Conservation (phyloP, 306 rosid species). For the Corylus avellana region DNA sequence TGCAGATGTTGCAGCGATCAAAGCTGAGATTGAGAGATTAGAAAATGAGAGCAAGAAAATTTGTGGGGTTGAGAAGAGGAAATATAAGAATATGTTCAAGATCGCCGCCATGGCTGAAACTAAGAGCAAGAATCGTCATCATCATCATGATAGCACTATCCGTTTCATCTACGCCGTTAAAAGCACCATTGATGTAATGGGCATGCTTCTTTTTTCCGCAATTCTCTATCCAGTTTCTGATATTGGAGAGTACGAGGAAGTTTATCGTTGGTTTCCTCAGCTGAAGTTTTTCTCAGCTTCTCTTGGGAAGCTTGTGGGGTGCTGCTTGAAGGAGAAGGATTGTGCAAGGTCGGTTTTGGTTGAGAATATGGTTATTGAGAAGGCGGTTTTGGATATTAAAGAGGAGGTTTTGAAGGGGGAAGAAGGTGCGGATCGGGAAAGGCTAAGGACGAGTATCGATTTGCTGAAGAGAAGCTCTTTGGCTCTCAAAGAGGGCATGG, state of each 20-base stretch:
- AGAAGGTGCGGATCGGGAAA: neutral
- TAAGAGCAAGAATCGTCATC: neutral
- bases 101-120: neutral
- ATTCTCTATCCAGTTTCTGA: neutral
- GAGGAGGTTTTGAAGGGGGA: neutral
- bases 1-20: neutral
- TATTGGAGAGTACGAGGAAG: neutral
- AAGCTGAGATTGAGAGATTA: slow-evolving; percentile 1
- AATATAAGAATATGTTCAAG: too few relatives aligned
- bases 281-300: neutral
- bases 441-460: neutral
- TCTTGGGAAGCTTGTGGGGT: neutral
- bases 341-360: neutral
- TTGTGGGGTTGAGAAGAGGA: neutral
- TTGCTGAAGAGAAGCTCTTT: neutral
- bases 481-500: neutral
- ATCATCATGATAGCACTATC: too few relatives aligned
- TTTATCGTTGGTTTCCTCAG: neutral
- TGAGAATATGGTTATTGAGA: neutral
- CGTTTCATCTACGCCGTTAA: neutral
- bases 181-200: neutral
- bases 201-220: slow-evolving; percentile 1
- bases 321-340: neutral
- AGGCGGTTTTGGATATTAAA: slow-evolving; percentile 1
- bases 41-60: slow-evolving; percentile 6